Conservation (phyloP, 106 monocot genomes). For the Iris macrosiphon region DNA sequence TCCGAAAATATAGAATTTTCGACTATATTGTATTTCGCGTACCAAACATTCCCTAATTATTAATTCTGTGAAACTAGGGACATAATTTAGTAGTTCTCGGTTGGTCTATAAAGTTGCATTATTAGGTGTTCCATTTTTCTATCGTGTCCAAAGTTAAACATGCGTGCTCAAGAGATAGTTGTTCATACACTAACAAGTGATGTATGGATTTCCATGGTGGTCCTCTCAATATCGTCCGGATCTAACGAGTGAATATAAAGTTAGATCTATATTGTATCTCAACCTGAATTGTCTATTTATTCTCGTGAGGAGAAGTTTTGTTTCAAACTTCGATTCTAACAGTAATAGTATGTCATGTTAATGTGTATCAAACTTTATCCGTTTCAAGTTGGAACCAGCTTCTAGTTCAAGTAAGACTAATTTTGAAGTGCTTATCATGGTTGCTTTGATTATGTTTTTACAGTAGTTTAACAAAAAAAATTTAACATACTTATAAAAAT, state of each 20-base stretch:
- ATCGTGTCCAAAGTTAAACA: not conserved
- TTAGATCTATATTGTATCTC: not conserved
- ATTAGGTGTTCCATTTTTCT: conserved; percentile 7
- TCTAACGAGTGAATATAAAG: not conserved
- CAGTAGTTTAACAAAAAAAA: too few relatives aligned
- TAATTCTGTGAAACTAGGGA: too few relatives aligned
- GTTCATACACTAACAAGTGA: conserved; percentile 4
- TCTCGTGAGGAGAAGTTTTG: not conserved
- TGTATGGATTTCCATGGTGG: not conserved
- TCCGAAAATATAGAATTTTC: too few relatives aligned
- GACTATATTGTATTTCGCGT: too few relatives aligned
- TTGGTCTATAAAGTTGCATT: conserved; percentile 3
- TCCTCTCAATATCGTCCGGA: not conserved
- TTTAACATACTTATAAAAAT: too few relatives aligned
- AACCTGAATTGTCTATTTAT: not conserved
- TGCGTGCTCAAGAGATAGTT: conserved; percentile 6
- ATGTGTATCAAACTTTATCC: too few relatives aligned
- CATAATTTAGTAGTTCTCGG: not conserved
- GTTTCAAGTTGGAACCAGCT: too few relatives aligned
- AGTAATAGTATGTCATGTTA: not conserved
- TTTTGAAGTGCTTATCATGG: too few relatives aligned
- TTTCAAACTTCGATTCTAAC: not conserved
- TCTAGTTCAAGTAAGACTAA: too few relatives aligned
- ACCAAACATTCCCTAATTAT: too few relatives aligned
- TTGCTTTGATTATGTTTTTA: too few relatives aligned